These are phyloP conservation scores for Hypoxylon rubiginosum DNA, from an alignment of 2,329 filamentous ascomycete species.

Conservation along the genomic window DNA sequence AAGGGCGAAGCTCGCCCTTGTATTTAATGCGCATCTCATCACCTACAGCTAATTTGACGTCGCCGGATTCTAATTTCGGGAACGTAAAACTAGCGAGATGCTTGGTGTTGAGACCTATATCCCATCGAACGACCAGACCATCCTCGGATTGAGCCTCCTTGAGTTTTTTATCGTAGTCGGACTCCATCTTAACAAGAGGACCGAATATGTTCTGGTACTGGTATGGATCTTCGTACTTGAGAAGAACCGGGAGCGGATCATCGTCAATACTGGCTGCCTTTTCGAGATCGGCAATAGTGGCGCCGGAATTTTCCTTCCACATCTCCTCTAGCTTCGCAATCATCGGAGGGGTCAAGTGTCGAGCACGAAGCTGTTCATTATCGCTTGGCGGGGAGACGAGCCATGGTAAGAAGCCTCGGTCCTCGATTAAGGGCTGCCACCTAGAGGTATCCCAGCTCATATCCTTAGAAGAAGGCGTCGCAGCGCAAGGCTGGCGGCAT, in stretches of 20 bases:
- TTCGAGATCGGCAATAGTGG: constrained; percentile 91
- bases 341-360: constrained; percentile 92
- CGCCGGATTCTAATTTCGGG: constrained; percentile 95
- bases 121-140: constrained; percentile 93
- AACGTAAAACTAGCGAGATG: constrained; percentile 95
- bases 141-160: constrained; percentile 99
- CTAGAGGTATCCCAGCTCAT: constrained; percentile 99
- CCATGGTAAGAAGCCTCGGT: constrained; percentile 95
- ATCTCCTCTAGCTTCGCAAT: constrained; percentile 97
- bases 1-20: constrained; percentile 89
- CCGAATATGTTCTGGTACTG: constrained; percentile 99
- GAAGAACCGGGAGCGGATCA: constrained; percentile 89
- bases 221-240: constrained; percentile 96
- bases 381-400: constrained; percentile 91
- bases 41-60: constrained; percentile 97
- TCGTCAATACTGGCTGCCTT: constrained; percentile 94
- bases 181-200: constrained; percentile 97
- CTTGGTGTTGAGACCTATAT: constrained; percentile 96
- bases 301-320: constrained; percentile 95
- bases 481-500: constrained; percentile 95
- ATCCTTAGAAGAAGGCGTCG: constrained; percentile 95
- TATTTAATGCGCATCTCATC: constrained; percentile 99
- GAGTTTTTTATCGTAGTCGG: constrained; percentile 98
- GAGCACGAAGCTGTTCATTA: constrained; percentile 93
- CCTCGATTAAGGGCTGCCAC: constrained; percentile 98